phyloP scores from a whole-genome alignment of 1,139 yeast species.

The Blastobotrys arbuscula region DNA sequence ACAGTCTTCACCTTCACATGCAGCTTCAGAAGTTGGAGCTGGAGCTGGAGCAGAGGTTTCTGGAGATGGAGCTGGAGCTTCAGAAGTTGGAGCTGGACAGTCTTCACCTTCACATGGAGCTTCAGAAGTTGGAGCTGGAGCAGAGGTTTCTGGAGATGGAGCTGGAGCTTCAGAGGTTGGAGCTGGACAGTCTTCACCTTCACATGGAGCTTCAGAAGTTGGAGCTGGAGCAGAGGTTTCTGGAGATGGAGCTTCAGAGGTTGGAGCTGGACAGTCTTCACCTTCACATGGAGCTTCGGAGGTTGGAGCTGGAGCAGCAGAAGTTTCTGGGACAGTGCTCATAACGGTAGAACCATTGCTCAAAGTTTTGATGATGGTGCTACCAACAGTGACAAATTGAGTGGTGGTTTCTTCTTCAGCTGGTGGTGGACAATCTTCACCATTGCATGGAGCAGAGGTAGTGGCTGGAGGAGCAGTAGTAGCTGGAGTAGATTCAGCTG shows the following conservation, averaged over 20 bases:
- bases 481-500: constrained; percentile 10
- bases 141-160: background rate
- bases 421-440: constrained; percentile 8
- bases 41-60: constrained; percentile 11
- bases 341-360: constrained; percentile 10
- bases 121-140: constrained; percentile 9
- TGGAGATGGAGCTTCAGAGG: constrained; percentile 6
- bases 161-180: constrained; percentile 5
- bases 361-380: constrained; percentile 15
- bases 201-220: constrained; percentile 1
- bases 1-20: constrained; percentile 6
- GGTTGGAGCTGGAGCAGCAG: constrained; percentile 6
- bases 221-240: constrained; percentile 5
- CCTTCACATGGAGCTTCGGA: constrained; percentile 5
- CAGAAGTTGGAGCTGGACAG: constrained; percentile 11
- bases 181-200: constrained; percentile 5
- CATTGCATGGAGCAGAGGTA: constrained; percentile 7
- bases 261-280: constrained; percentile 10
- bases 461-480: constrained; percentile 9
- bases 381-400: constrained; percentile 7
- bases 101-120: constrained; percentile 11
- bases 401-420: constrained; percentile 9
- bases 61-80: constrained; percentile 9
- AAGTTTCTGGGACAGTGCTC: constrained; percentile 7
- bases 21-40: constrained; percentile 2